Base-by-base conservation (phyloP, 257 asterid genomes). In the Haberlea rhodopensis region DNA sequence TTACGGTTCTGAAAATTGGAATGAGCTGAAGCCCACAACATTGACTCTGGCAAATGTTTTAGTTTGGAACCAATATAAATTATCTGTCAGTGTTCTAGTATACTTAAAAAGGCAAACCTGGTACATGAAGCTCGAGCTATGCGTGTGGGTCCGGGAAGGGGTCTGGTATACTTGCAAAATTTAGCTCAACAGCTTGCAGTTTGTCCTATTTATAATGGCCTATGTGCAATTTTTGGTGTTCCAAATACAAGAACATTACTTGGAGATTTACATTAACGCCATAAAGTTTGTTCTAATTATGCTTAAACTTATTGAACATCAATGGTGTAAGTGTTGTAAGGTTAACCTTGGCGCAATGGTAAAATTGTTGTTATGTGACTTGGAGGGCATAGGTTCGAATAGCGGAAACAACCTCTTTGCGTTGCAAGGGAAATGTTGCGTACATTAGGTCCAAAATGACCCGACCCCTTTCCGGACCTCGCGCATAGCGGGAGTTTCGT, bases 1-100 rank as follows among this genome's bases (percentile, higher is more conserved):
- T 53, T 23, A 55, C 24, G n/a, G 15, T 54, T 54, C 34, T 54
- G 9, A 25, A 23, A 24, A 54, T 13, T 15, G 0, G 3, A 34
- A 53, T 24, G 60, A 25, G 60, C 60, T 54, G 57, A 52, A n/a
- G 60, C 19, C 60, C 34, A 10, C 34, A 25, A 24, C 22, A 6
- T 8, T 55, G n/a, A 5, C 5, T 16, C 40, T 55, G 60, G 22
- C 15, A 5, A 25, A 13, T 55, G 60, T 24, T 54, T 55, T 13
- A 24, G 21, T 15, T 24, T 31, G 8, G 59, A 24, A 16, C 19
- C 29, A 20, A 56, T 6, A 29, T 16, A 3, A 29, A 26, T 26
- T 5, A 18, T 55, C 4, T 27, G 19, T 56, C 32, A 24, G 43
- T 20, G n/a, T 27, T 16, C 13, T 49, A 24, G 23, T 49, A 18